These are phyloP conservation scores for Solanum chmielewskii DNA, from an alignment of 257 asterid species.

Conservation along the genomic window DNA sequence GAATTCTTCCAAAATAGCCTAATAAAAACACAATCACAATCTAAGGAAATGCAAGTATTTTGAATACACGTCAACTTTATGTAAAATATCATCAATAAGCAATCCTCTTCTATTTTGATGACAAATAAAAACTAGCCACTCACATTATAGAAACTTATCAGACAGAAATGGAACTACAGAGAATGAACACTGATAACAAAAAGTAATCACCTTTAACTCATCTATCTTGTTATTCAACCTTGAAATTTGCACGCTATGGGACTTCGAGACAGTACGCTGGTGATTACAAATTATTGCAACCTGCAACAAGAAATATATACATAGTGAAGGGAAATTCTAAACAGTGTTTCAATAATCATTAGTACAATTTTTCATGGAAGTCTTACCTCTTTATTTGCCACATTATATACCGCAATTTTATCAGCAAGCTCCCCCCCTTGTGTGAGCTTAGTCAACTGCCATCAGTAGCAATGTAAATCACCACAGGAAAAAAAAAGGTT, in stretches of 20 bases:
- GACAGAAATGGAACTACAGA: background rate
- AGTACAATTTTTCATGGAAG: background rate
- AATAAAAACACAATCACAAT: background rate
- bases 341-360: background rate
- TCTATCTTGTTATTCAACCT: slow-evolving; percentile 78
- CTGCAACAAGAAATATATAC: slow-evolving; percentile 21
- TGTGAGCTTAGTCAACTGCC: slow-evolving; percentile 62
- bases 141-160: background rate
- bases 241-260: slow-evolving; percentile 73
- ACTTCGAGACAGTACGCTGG: slow-evolving; percentile 82
- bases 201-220: slow-evolving; percentile 58
- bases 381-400: slow-evolving; percentile 89
- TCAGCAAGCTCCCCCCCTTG: slow-evolving; percentile 58
- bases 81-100: background rate
- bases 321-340: background rate
- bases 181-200: background rate
- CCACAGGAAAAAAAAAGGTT: background rate
- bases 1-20: slow-evolving; percentile 64
- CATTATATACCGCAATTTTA: slow-evolving; percentile 55
- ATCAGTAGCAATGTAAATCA: slow-evolving; percentile 7
- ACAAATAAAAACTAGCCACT: background rate
- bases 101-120: background rate
- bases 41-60: background rate
- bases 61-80: background rate
- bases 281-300: slow-evolving; percentile 99